Conservation (phyloP, 2,329 filamentous ascomycete species). For the Ophiocordyceps sinensis region DNA sequence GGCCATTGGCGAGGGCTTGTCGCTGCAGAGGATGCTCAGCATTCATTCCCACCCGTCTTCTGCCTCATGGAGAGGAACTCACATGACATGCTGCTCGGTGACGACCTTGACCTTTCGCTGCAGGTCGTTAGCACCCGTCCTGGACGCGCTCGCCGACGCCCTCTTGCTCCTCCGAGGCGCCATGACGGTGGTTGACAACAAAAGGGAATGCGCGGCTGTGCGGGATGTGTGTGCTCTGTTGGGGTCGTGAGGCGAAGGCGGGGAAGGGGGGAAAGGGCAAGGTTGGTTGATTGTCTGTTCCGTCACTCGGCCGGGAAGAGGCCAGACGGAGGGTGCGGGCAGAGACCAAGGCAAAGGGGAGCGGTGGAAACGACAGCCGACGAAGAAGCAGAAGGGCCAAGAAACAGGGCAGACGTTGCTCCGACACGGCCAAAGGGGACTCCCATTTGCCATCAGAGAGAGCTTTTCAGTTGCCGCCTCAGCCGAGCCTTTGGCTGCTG, state of each 20-base stretch:
- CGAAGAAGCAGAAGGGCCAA: not conserved
- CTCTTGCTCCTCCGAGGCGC: not conserved
- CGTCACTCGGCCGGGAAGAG: no score
- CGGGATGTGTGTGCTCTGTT: not conserved
- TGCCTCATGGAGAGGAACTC: constrained; percentile 21
- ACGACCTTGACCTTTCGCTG: constrained; percentile 87
- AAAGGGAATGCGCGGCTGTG: not conserved
- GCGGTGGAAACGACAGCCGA: not conserved
- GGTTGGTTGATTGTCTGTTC: no score
- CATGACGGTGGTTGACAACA: not conserved
- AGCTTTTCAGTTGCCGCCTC: not conserved
- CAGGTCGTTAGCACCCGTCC: constrained; percentile 19
- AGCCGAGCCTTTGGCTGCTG: not conserved
- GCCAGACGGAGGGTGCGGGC: no score
- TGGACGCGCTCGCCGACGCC: not conserved
- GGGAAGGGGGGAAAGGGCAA: no score
- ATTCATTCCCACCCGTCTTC: not conserved
- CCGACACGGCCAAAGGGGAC: not conserved
- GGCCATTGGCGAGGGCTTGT: constrained; percentile 67
- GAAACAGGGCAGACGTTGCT: not conserved
- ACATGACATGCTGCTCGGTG: constrained; percentile 84
- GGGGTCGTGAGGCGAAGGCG: no score
- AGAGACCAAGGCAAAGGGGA: not conserved
- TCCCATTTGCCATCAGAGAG: not conserved
- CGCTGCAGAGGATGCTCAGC: constrained; percentile 28